Percentiles rank a stretch among this genome's conserved stretches.
phyloP scores from a whole-genome alignment of 2,329 filamentous ascomycete genomes.

The Paramyrothecium sp. region DNA sequence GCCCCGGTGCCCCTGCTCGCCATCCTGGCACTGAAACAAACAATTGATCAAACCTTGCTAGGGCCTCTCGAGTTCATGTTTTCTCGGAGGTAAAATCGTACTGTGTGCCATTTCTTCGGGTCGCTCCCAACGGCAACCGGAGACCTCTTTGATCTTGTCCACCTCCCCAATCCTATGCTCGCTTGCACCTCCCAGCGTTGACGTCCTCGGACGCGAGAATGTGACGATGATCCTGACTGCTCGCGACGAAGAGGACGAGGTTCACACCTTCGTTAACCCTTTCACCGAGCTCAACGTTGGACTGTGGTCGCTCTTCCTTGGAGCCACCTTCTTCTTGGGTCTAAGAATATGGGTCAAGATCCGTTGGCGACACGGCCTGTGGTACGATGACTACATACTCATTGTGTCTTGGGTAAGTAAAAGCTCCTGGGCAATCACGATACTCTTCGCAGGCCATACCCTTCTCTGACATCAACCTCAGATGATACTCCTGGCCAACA shows the following conservation, averaged over 20 bases:
- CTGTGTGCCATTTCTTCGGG: no score
- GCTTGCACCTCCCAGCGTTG: neutral
- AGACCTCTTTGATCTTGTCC: neutral
- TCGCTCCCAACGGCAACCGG: no score
- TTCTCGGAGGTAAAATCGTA: no score
- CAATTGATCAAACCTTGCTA: no score
- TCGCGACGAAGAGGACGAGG: constrained; percentile 19
- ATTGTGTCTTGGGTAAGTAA: constrained; percentile 31
- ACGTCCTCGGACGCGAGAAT: constrained; percentile 1
- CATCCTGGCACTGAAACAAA: no score
- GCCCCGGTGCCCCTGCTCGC: no score
- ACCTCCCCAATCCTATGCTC: neutral
- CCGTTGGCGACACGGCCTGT: constrained; percentile 31
- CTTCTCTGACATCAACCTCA: constrained; percentile 10
- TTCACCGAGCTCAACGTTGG: constrained; percentile 28
- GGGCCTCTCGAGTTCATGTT: no score
- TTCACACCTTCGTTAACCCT: constrained; percentile 24
- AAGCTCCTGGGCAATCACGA: neutral
- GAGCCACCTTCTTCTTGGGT: constrained; percentile 25
- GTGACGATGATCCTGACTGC: constrained; percentile 16
- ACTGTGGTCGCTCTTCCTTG: constrained; percentile 29
- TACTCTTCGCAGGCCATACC: neutral
- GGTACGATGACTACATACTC: constrained; percentile 38
- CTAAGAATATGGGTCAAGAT: constrained; percentile 33
- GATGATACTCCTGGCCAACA: constrained; percentile 41